These are phyloP conservation scores for Fusarium sp. DNA, from an alignment of 2,329 filamentous ascomycete genomes.

Conservation along the genomic window DNA sequence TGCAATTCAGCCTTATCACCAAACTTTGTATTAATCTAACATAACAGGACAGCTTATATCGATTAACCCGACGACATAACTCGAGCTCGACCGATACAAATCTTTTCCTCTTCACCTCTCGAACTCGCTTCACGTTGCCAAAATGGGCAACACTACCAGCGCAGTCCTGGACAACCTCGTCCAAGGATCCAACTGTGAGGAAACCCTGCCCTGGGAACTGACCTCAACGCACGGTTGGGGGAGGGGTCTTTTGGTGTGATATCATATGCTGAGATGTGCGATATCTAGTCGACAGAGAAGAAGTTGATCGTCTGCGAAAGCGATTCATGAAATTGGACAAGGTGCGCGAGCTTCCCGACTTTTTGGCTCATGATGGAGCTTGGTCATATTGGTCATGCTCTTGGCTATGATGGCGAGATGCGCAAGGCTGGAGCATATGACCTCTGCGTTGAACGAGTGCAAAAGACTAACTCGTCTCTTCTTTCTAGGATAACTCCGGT, in stretches of 20 bases:
- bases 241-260: constrained; percentile 8
- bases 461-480: constrained; percentile 6
- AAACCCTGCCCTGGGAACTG: constrained; percentile 13
- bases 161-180: constrained; percentile 94
- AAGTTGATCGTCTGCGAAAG: constrained; percentile 95
- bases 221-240: constrained; percentile 16
- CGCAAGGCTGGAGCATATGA: background rate
- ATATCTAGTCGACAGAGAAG: constrained; percentile 87
- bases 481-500: constrained; percentile 86
- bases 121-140: constrained; percentile 24
- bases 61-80: background rate
- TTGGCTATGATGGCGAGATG: background rate
- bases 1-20: constrained; percentile 45
- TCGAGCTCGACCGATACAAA: background rate
- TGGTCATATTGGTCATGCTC: background rate
- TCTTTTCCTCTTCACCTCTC: background rate
- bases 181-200: constrained; percentile 91
- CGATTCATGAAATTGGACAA: constrained; percentile 99
- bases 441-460: background rate
- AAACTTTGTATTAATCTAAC: constrained; percentile 26
- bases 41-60: constrained; percentile 15
- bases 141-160: constrained; percentile 76
- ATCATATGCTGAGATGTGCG: constrained; percentile 28
- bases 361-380: constrained; percentile 4
- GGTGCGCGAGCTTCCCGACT: constrained; percentile 61